phyloP scores from a whole-genome alignment of 2,329 filamentous ascomycete species.

The Xylaria arbuscula region DNA sequence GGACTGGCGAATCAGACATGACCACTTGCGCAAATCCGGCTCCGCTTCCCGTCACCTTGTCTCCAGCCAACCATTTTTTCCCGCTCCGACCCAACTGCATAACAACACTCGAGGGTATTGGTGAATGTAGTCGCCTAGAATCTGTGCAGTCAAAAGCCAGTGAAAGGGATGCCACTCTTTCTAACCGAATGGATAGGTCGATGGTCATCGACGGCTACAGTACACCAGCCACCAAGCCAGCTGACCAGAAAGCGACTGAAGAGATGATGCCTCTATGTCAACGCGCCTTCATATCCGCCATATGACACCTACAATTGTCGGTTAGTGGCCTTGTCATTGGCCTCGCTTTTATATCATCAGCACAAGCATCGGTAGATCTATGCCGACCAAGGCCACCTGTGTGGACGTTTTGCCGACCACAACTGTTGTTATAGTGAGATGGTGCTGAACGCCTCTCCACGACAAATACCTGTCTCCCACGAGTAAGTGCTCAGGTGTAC shows the following conservation, averaged over 20 bases:
- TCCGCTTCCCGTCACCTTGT: slow-evolving; percentile 36
- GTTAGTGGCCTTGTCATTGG: neutral
- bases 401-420: neutral
- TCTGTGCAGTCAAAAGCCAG: slow-evolving; percentile 19
- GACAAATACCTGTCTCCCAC: neutral
- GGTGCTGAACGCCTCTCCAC: slow-evolving; percentile 22
- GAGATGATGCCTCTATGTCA: slow-evolving; percentile 1
- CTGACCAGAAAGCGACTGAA: slow-evolving; percentile 13
- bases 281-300: neutral
- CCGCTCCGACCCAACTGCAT: slow-evolving; percentile 28
- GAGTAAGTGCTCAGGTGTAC: neutral
- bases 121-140: slow-evolving; percentile 25
- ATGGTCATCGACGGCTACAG: slow-evolving; percentile 11
- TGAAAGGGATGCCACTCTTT: slow-evolving; percentile 7
- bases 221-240: neutral
- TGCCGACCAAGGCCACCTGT: neutral
- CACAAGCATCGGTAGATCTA: neutral
- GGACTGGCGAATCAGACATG: slow-evolving; percentile 41
- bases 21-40: slow-evolving; percentile 25
- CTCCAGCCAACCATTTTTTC: slow-evolving; percentile 34
- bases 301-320: neutral
- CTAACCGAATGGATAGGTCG: slow-evolving; percentile 26
- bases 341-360: neutral
- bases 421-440: slow-evolving; percentile 4
- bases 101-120: slow-evolving; percentile 21